Percentiles rank a stretch among this genome's conserved stretches.
These are phyloP conservation scores for Quercus tomentella DNA, from an alignment of 331 rosid genomes.

Conservation along the genomic window DNA sequence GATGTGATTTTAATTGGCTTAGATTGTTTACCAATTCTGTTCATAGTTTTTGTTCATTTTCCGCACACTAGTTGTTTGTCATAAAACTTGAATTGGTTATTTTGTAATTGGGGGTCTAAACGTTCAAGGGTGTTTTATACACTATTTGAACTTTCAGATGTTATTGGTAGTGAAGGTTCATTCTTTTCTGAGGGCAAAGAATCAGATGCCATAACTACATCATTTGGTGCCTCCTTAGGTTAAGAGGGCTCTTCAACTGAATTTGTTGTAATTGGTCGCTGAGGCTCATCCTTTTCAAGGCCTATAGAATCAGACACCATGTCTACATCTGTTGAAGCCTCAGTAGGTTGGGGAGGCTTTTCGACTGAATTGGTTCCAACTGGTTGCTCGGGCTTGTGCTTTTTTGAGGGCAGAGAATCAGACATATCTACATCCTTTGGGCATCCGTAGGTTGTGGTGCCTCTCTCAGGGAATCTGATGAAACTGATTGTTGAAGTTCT, in stretches of 20 bases:
- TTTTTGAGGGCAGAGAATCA: conserved; percentile 28
- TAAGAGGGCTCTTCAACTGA: conserved; percentile 29
- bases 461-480: conserved; percentile 30
- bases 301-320: conserved; percentile 37
- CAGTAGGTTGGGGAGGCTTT: neutral
- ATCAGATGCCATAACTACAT: conserved; percentile 29
- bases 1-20: too few relatives aligned
- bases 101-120: too few relatives aligned
- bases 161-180: conserved; percentile 33
- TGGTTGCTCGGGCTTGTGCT: neutral
- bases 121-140: too few relatives aligned
- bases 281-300: conserved; percentile 41
- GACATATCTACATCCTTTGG: conserved; percentile 33
- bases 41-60: too few relatives aligned
- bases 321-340: conserved; percentile 28
- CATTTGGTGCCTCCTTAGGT: conserved; percentile 31
- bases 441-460: too few relatives aligned
- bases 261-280: conserved; percentile 31
- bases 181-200: conserved; percentile 27
- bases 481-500: conserved; percentile 35
- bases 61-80: too few relatives aligned
- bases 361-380: neutral
- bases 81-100: too few relatives aligned
- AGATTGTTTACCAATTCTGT: too few relatives aligned
- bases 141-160: too few relatives aligned